Conservation (phyloP, 1,139 yeast species). For the Diutina mesorugosa region DNA sequence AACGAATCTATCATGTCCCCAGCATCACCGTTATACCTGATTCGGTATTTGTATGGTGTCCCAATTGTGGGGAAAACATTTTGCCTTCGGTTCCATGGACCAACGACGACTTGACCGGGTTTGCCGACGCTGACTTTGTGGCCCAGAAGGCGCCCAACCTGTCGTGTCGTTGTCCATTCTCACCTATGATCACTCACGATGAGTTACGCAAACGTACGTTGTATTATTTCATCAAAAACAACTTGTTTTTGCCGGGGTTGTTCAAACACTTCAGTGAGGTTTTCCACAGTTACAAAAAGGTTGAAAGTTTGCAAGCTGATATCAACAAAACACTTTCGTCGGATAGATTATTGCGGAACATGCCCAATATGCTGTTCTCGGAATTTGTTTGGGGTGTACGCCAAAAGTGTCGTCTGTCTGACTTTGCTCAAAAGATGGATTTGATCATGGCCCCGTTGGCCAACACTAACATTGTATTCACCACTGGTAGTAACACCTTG, state of each 20-base stretch:
- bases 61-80: constrained; percentile 1
- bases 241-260: constrained; percentile 1
- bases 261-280: constrained; percentile 1
- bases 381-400: constrained; percentile 1
- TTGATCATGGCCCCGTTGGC: not conserved
- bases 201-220: constrained; percentile 1
- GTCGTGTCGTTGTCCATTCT: not conserved
- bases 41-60: constrained; percentile 1
- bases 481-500: not conserved
- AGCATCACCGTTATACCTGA: not conserved
- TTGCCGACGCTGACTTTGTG: not conserved
- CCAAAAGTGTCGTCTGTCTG: not conserved
- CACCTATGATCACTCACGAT: not conserved
- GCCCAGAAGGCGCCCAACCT: not conserved
- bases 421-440: not conserved
- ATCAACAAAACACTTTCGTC: not conserved
- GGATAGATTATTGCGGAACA: not conserved
- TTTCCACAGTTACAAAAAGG: not conserved
- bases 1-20: not conserved
- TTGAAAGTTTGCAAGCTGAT: not conserved
- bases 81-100: not conserved
- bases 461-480: not conserved
- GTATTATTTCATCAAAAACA: not conserved
- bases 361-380: not conserved
- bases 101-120: not conserved